phyloP scores from a whole-genome alignment of 139 green algal species.

The Zygnema cylindricum region DNA sequence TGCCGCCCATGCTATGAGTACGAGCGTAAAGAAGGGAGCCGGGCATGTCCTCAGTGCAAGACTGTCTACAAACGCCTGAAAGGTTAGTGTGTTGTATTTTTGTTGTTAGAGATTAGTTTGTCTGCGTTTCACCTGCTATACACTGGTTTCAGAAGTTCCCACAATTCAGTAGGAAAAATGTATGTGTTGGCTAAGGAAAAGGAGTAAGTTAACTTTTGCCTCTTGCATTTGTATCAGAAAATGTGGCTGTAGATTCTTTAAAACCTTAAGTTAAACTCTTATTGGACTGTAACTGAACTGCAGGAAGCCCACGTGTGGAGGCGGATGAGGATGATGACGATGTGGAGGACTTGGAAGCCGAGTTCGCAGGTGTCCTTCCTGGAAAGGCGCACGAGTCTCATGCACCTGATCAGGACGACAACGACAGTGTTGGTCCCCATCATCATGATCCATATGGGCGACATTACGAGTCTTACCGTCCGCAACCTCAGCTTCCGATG shows the following conservation, averaged over 20 bases:
- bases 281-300: background rate
- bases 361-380: conserved; percentile 15
- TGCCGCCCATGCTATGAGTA: conserved; percentile 61
- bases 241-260: background rate
- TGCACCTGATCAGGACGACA: background rate
- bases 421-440: background rate
- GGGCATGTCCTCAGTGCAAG: conserved; percentile 52
- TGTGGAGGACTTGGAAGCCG: conserved; percentile 15
- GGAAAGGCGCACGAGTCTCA: background rate
- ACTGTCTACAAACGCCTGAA: conserved; percentile 35
- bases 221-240: background rate
- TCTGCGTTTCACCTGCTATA: no score
- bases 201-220: no score
- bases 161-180: no score
- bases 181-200: no score
- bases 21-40: conserved; percentile 43
- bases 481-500: background rate
- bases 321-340: conserved; percentile 37
- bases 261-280: background rate
- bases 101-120: no score
- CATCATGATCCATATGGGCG: background rate
- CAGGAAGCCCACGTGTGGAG: conserved; percentile 41
- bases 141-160: no score
- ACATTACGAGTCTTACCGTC: background rate
- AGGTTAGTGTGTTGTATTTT: conserved; percentile 37